Conservation (phyloP, 495 filamentous ascomycete species). For the Penicillium turbatum region DNA sequence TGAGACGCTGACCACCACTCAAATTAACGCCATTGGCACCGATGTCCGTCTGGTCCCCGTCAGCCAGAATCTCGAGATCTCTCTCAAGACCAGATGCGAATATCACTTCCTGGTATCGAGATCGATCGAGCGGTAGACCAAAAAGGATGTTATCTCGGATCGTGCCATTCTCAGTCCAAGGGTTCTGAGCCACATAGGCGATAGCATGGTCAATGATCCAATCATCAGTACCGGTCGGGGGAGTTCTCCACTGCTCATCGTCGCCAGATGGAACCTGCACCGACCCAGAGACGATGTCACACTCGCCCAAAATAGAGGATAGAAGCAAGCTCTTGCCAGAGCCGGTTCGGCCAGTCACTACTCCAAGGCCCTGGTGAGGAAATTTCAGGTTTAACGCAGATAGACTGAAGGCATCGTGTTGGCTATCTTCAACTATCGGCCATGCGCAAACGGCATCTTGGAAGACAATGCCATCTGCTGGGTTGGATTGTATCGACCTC, state of each 20-base stretch:
- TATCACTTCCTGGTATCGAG: constrained; percentile 55
- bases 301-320: constrained; percentile 58
- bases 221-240: too few relatives aligned
- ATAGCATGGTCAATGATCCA: too few relatives aligned
- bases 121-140: constrained; percentile 56
- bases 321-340: constrained; percentile 63
- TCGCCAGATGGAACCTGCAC: constrained; percentile 38
- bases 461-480: too few relatives aligned
- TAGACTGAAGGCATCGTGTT: too few relatives aligned
- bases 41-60: constrained; percentile 55
- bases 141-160: constrained; percentile 88
- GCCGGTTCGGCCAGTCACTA: constrained; percentile 56
- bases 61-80: constrained; percentile 52
- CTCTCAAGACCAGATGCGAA: constrained; percentile 53
- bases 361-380: too few relatives aligned
- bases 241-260: too few relatives aligned
- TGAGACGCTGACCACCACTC: constrained; percentile 61
- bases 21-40: constrained; percentile 62
- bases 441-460: too few relatives aligned
- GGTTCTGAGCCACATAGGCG: constrained; percentile 59
- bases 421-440: too few relatives aligned
- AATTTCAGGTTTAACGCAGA: too few relatives aligned
- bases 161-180: constrained; percentile 93
- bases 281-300: constrained; percentile 44
- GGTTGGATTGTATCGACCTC: too few relatives aligned